Evolutionary conservation across 495 filamentous ascomycete species (phyloP), one percentile per base, ranked within the genome.

Genomic region (Penicillium steckii): DNA sequence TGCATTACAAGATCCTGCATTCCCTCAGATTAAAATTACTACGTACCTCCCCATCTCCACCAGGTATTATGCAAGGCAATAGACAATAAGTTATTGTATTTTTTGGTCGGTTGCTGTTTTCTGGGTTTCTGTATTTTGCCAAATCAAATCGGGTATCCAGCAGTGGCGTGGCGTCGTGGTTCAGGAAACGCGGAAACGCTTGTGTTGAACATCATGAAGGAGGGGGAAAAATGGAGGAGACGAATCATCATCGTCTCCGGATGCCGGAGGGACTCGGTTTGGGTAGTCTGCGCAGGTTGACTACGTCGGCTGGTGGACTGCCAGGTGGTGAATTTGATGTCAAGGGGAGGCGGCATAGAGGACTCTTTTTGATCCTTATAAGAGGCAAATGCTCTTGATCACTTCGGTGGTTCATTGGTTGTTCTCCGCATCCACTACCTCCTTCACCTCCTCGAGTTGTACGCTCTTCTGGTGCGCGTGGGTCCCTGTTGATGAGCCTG

Each of bases 381-480:
- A 13, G 21, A 23, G 38, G 18, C 38, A 23, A 23, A 44, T 46
- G 30, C 25, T 30, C 33, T 8, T 25, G 35, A 18, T 7, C 26
- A 30, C 53, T 40, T 38, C 27, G n/a, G 15, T 29, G 15, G 12
- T 30, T 57, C 43, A 60, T 61, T 60, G 44, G 19, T 60, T 60
- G 46, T 72, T 67, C 56, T 80, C 67, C 1, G 82, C 84, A 65
- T 86, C 83, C 29, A 85, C 75, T 60, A 86, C 86, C 44, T 81
- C 69, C 50, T 86, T 79, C 43, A 78, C 55, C 25, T 73, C 70
- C 1, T 64, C 55, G 5, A 76, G 80, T 55, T 71, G 61, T 0
- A 79, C 79, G 52, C 84, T 80, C 38, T 64, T 68, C 24, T 79
- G 70, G 50, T 69, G 66, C 23, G 80, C 47, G 21, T 60, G 22